Base-by-base conservation (phyloP, 177 flowering plant species). In the Vitis hybrid region DNA sequence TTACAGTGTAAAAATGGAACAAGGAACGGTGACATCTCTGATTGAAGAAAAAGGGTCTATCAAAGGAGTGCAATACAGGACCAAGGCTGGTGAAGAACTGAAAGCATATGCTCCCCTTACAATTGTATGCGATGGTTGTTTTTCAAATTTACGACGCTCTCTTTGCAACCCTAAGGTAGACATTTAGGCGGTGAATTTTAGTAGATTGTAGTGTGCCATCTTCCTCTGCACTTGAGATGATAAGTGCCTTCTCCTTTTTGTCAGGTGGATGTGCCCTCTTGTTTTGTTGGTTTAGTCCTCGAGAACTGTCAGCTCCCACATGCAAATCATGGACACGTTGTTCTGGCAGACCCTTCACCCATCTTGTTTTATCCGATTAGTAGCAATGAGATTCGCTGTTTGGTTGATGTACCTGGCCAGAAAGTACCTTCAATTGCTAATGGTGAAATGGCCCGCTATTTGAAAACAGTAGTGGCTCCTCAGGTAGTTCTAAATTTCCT, bases 271-370 rank as follows among this genome's bases (percentile, higher is more conserved):
- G 48, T 59, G 10, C 68, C 77, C 11, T 76, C 78, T 13, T 50
- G 50, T 61, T 79, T 76, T 50, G 77, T 79, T 50, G 82, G 75
- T 22, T 50, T 79, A 7, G 54, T 76, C 14, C 59, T 79, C 26
- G 80, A 79, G 72, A 73, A 76, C 39, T 79, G 82, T 55, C 15
- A 79, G 26, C 82, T 76, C 71, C 82, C 82, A 48, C 65, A 22
- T 54, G 70, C 59, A 50, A 73, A 79, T 60, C 73, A 73, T 65
- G 82, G 73, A 5, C 76, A 71, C 64, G 63, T 73, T 13, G 48
- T 79, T 10, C 31, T 76, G 54, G 79, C 70, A n/a, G 72, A 79
- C 54, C 81, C 78, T 29, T 72, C 79, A 13, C 79, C 82, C 12
- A 67, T 79, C 34, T 19, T 75, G 63, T 65, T 74, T 50, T 78